Evolutionary conservation across 805 yeast genomes (phyloP).

Genomic region (Spathaspora sp.): DNA sequence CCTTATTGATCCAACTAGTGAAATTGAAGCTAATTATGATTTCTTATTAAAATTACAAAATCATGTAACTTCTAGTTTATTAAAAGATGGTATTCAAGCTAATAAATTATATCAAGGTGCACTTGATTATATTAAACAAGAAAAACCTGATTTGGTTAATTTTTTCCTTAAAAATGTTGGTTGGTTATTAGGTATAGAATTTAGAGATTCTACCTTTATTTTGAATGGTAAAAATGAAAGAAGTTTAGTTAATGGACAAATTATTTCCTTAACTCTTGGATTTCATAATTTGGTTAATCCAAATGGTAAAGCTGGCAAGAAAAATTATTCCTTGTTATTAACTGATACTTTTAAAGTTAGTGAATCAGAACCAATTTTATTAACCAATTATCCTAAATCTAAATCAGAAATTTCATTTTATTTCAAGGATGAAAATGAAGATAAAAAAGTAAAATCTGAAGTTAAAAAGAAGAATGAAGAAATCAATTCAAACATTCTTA

Average conservation of each 20-base stretch:
- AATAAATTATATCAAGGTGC: conserved; percentile 65
- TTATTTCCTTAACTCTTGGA: conserved; percentile 74
- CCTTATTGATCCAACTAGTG: conserved; percentile 81
- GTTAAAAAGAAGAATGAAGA: conserved; percentile 23
- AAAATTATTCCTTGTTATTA: conserved; percentile 65
- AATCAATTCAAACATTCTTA: conserved; percentile 59
- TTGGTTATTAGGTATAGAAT: conserved; percentile 85
- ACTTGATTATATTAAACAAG: conserved; percentile 48
- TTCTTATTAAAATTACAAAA: conserved; percentile 68
- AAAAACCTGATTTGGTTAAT: conserved; percentile 60
- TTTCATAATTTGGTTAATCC: conserved; percentile 58
- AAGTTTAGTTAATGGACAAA: conserved; percentile 64
- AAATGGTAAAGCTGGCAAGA: conserved; percentile 40
- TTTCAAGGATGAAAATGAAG: conserved; percentile 65
- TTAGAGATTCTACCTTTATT: conserved; percentile 73
- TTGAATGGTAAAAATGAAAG: conserved; percentile 73
- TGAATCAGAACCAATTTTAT: conserved; percentile 53
- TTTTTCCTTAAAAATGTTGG: conserved; percentile 79
- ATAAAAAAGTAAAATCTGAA: conserved; percentile 29
- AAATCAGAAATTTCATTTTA: conserved; percentile 78
- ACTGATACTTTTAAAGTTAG: conserved; percentile 80
- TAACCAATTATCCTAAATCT: conserved; percentile 72
- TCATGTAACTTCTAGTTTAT: conserved; percentile 47
- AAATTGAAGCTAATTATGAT: conserved; percentile 76
- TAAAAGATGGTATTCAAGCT: conserved; percentile 69